Evolutionary conservation across 345 rosid species (phyloP), one percentile per base, ranked within the genome.

Genomic region (Cardamine chenopodiifolia): DNA sequence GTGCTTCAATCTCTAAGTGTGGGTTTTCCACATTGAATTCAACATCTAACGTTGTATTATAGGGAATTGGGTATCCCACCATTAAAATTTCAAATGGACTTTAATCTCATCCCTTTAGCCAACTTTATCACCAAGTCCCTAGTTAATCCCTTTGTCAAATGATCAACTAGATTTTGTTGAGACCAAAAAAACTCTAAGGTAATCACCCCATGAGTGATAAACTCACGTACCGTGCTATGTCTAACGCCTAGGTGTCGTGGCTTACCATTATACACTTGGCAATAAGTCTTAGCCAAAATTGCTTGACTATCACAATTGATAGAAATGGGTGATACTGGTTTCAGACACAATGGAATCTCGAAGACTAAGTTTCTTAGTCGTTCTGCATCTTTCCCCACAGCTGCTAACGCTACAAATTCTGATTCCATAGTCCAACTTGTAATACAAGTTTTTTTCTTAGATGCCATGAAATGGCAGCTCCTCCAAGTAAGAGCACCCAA

Each of bases 311-410:
- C 31, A 37, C 29, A 61, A 61, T 18, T 8, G 2, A 61, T 61
- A 39, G 7, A 37, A 14, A 37, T 37, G 2, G 32, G 18, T 37
- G 58, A 26, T 8, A 74, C 8, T 0, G n/a, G 60, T 58, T 58
- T 53, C 14, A 22, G 29, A 67, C 72, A 74, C 2, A 66, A 17
- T 9, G 2, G 8, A 20, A 63, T 52, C 13, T 63, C 63, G 0
- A 7, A 54, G 17, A 73, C 61, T 17, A 66, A 22, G 17, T 66
- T 66, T 45, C 66, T 67, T 25, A 68, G 6, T 34, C 74, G 68
- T 2, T 68, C 5, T 0, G 32, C 54, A n/a, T 75, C 53, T 61
- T 8, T 74, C 6, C 70, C 45, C 0, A 12, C n/a, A 17, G 58
- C 23, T 0, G 18, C 50, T 15, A 63, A 62, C 0, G 54, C 63